Evolutionary conservation across 2,329 filamentous ascomycete genomes (phyloP), one percentile per base, ranked within the genome.

Genomic region (Fusarium gaditjirri): DNA sequence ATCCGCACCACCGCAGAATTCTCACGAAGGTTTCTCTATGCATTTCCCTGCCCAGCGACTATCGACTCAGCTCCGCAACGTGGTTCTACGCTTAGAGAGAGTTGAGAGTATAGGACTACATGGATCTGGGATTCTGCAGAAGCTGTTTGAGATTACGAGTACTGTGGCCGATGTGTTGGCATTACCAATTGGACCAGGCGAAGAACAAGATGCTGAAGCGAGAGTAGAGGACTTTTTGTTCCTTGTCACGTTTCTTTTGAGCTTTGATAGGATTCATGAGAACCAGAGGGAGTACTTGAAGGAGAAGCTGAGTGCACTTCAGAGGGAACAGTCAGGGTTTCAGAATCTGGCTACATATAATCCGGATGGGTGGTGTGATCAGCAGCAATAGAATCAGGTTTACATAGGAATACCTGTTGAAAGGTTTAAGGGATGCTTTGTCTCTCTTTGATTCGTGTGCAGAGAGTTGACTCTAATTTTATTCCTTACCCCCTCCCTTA

Each of bases 81-180:
- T 84, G 5, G 81, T 84, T 3, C 73, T 74, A 25, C 76, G 78
- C 0, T 70, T 84, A 0, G 75, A 78, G 8, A 82, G 76, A 41
- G 76, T 80, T 2, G 78, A 80, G n/a, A 85, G 84, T 36, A 84
- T 90, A 49, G 84, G 84, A 8, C 83, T 88, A 2, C 87, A 90
- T 69, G 88, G 88, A 9, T 86, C 83, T n/a, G 86, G 86, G 11
- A 88, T 90, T 53, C 78, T 89, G 23, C 85, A 87, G 61, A 90
- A 90, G 70, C 78, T 90, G 5, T 88, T 90, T 53, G 88, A 90
- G 71, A 88, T 90, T 57, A 87, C 87, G 0, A 88, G 87, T 70
- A 89, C 87, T 0, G 86, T 89, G 41, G 87, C 87, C 0, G 88
- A 90, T 61, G 88, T 90, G 2, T 80, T 89, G 50, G 85, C 87